Evolutionary conservation across 1,139 yeast genomes (phyloP).

Genomic region (Saccharomycopsis crataegensis): DNA sequence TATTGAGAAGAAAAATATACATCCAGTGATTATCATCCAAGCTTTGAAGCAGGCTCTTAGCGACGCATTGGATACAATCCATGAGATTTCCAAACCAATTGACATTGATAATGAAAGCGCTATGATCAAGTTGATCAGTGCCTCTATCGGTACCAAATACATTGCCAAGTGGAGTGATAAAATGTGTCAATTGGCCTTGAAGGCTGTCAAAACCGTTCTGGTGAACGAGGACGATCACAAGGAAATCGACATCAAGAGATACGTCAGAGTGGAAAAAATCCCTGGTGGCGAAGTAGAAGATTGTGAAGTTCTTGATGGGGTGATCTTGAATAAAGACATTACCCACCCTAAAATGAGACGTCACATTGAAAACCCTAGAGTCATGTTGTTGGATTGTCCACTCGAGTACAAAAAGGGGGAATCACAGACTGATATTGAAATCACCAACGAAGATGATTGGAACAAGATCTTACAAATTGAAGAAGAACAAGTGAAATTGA

Average conservation of each 20-base stretch:
- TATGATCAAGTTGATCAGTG: constrained; percentile 77
- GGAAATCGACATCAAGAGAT: constrained; percentile 90
- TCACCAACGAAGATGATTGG: constrained; percentile 96
- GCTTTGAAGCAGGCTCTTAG: constrained; percentile 87
- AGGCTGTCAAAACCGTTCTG: constrained; percentile 80
- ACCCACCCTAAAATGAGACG: constrained; percentile 98
- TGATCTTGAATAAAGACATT: constrained; percentile 90
- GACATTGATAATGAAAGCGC: constrained; percentile 75
- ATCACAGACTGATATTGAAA: constrained; percentile 96
- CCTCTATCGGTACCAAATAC: constrained; percentile 95
- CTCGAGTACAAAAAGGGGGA: constrained; percentile 98
- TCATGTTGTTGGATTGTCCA: constrained; percentile 89
- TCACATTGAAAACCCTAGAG: constrained; percentile 77
- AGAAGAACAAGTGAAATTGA: constrained; percentile 87
- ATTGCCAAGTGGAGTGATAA: constrained; percentile 84
- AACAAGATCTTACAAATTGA: constrained; percentile 90
- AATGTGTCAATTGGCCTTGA: constrained; percentile 85
- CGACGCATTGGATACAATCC: constrained; percentile 86
- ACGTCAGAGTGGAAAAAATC: constrained; percentile 87
- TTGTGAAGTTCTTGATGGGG: constrained; percentile 82
- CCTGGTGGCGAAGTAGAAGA: constrained; percentile 97
- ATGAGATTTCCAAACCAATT: constrained; percentile 76
- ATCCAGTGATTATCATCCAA: constrained; percentile 92
- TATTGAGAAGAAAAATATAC: constrained; percentile 79
- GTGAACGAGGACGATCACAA: constrained; percentile 58